Percentiles rank a stretch among this genome's conserved stretches.
phyloP scores from a whole-genome alignment of 1,284 basidiomycete genomes.

The Fistulina hepatica region DNA sequence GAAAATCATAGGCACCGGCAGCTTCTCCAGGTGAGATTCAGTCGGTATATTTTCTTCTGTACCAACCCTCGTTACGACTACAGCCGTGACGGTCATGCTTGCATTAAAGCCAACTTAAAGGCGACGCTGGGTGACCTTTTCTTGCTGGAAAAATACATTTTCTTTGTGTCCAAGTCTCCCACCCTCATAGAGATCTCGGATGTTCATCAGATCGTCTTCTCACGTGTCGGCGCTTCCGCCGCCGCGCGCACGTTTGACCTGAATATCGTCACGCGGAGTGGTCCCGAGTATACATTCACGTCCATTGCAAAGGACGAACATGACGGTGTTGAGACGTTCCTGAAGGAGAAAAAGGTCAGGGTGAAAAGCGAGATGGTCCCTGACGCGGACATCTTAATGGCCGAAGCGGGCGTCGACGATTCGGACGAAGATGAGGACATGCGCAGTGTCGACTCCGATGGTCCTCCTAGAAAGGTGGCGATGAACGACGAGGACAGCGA shows the following conservation, averaged over 20 bases:
- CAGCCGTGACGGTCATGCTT: slow-evolving; percentile 67
- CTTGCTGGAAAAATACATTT: slow-evolving; percentile 94
- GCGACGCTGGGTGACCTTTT: slow-evolving; percentile 96
- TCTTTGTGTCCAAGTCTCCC: slow-evolving; percentile 97
- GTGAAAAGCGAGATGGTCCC: slow-evolving; percentile 95
- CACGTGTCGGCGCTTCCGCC: slow-evolving; percentile 84
- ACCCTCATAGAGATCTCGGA: slow-evolving; percentile 87
- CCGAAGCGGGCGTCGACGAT: slow-evolving; percentile 50
- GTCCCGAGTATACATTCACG: slow-evolving; percentile 82
- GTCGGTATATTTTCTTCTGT: too few relatives aligned
- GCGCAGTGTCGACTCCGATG: slow-evolving; percentile 70
- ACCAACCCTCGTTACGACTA: slow-evolving; percentile 1
- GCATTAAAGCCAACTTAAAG: slow-evolving; percentile 95
- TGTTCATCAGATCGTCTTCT: slow-evolving; percentile 88
- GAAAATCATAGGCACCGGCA: slow-evolving; percentile 81
- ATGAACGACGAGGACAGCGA: slow-evolving; percentile 74
- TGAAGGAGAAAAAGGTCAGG: slow-evolving; percentile 85
- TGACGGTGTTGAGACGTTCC: slow-evolving; percentile 73
- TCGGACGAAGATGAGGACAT: slow-evolving; percentile 81
- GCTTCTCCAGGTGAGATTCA: slow-evolving; percentile 87
- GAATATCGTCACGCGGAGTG: slow-evolving; percentile 75
- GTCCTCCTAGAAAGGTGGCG: slow-evolving; percentile 39
- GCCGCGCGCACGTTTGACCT: slow-evolving; percentile 94
- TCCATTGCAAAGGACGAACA: slow-evolving; percentile 96
- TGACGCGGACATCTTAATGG: slow-evolving; percentile 69